phyloP scores from a whole-genome alignment of 306 rosid genomes.

The Macrotyloma uniflorum region DNA sequence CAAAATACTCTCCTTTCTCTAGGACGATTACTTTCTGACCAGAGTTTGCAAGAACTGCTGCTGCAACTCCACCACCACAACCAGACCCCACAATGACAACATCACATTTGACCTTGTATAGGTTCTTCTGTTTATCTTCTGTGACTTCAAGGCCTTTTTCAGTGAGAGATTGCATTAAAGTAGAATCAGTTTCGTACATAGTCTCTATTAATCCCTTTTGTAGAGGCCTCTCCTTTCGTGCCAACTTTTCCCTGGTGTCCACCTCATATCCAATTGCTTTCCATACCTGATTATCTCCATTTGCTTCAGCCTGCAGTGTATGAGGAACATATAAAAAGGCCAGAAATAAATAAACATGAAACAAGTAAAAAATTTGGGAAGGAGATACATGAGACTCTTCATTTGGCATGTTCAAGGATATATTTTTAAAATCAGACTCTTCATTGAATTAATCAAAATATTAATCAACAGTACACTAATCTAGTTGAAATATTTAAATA shows the following conservation, averaged over 20 bases:
- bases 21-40: conserved; percentile 81
- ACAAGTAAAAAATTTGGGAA: not conserved
- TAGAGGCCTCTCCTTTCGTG: conserved; percentile 70
- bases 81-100: conserved; percentile 88
- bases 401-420: not conserved
- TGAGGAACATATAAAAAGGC: not conserved
- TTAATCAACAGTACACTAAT: not conserved
- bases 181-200: conserved; percentile 51
- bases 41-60: conserved; percentile 80
- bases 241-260: conserved; percentile 55
- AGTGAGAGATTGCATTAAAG: conserved; percentile 56
- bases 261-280: conserved; percentile 69
- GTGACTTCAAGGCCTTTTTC: conserved; percentile 70
- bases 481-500: not conserved
- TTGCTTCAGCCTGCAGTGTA: conserved; percentile 59
- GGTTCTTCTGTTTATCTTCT: conserved; percentile 46
- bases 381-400: not conserved
- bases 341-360: not conserved
- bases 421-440: not conserved
- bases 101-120: conserved; percentile 84
- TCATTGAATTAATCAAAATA: not conserved
- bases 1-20: conserved; percentile 91
- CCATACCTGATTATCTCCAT: conserved; percentile 66
- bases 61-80: conserved; percentile 97
- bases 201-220: conserved; percentile 75